phyloP scores from a whole-genome alignment of 2,329 filamentous ascomycete genomes.

The Diaporthe sp. region DNA sequence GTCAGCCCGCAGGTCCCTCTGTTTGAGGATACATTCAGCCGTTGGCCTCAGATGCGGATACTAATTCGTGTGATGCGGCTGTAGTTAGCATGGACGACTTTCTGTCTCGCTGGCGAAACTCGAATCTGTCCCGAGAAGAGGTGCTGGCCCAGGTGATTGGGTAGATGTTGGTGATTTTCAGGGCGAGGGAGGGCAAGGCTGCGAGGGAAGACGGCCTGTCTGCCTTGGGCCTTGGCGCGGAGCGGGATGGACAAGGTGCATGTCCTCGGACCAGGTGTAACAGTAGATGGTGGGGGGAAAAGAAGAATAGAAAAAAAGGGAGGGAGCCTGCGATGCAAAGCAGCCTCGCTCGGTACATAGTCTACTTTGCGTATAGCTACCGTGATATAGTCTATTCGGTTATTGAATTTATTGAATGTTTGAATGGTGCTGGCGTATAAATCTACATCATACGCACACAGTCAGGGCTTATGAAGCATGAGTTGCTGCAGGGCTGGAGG shows the following conservation, averaged over 20 bases:
- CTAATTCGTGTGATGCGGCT: slow-evolving; percentile 41
- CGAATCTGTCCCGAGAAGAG: slow-evolving; percentile 69
- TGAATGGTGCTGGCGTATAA: background rate
- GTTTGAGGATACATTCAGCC: background rate
- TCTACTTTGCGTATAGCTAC: background rate
- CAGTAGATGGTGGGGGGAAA: background rate
- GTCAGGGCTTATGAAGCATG: slow-evolving; percentile 23
- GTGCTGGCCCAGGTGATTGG: slow-evolving; percentile 55
- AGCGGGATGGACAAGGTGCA: slow-evolving; percentile 8
- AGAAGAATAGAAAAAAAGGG: background rate
- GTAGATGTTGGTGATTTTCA: slow-evolving; percentile 60
- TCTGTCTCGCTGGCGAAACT: slow-evolving; percentile 80
- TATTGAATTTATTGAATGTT: background rate
- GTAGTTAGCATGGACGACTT: slow-evolving; percentile 86
- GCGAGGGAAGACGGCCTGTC: background rate
- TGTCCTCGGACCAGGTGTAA: background rate
- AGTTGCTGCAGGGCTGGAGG: background rate
- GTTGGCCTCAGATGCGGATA: background rate
- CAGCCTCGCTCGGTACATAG: background rate
- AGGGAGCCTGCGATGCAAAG: background rate
- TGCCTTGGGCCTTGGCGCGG: slow-evolving; percentile 19
- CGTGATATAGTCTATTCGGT: background rate
- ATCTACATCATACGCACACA: background rate
- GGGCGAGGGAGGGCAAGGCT: background rate
- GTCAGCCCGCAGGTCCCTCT: background rate